Base-by-base conservation (phyloP, 495 filamentous ascomycete genomes). In the Podospora pseudocomata region DNA sequence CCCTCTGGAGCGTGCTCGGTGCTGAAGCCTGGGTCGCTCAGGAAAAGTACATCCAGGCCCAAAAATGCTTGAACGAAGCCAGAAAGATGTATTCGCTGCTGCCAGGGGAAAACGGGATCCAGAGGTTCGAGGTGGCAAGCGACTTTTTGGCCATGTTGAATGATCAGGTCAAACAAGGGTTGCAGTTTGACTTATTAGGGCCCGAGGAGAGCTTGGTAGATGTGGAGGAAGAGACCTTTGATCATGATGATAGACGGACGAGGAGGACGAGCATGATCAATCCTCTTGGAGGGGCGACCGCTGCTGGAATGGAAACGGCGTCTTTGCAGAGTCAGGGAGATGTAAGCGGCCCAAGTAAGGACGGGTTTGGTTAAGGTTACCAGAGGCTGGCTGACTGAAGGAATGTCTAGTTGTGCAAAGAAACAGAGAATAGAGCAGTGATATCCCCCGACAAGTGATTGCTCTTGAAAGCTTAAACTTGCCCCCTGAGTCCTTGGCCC, bases 1-100 rank as follows among this genome's bases (percentile, higher is more conserved):
- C 91, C 0, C 85, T 97, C 77, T 99, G 96, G 94, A 90, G 88
- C 71, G 85, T 95, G 28, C 81, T 96, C 34, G 91, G 90, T 5
- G 89, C 93, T 0, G 90, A 96, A 63, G 84, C 87, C 3, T 99
- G 95, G 95, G 77, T 94, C 18, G 84, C 83, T 54, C 83, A 91
- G 53, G 86, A 84, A 7, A 91, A 93, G 64, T 85, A 83, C 39
- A 81, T 88, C 18, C 88, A 92, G 70, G 89, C 91, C 16, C 89
- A 90, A 63, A 80, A 83, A 15, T 91, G 90, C 70, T 79, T 97
- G 16, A 87, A 90, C 61, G 87, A 89, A 65, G 92, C 91, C 0
- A 80, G 87, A 27, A 82, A 81, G 65, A 85, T 92, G 63, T 96
- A 96, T 76, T 83, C 85, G 20, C 79, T 84, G 23, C 79, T 90